Conservation (phyloP, 1,284 basidiomycete species). For the Cystobasidiaceae sp. region DNA sequence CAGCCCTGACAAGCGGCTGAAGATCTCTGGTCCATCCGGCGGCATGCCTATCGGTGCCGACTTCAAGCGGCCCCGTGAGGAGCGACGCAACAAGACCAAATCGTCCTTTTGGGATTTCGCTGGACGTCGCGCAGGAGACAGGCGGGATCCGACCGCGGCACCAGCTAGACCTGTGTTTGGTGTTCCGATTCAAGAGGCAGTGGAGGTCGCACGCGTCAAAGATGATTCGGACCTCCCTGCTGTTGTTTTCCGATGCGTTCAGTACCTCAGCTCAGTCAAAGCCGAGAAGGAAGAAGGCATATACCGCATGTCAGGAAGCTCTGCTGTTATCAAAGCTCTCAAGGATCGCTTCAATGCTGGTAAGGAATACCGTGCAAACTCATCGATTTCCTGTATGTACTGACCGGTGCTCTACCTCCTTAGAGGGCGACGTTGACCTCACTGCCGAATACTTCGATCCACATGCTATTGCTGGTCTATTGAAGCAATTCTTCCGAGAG, state of each 20-base stretch:
- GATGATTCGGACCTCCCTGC: slow-evolving; percentile 73
- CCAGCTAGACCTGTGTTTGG: slow-evolving; percentile 72
- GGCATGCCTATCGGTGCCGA: slow-evolving; percentile 79
- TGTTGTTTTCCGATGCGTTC: slow-evolving; percentile 78
- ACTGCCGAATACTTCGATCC: slow-evolving; percentile 87
- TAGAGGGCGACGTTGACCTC: slow-evolving; percentile 87
- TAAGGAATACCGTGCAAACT: slow-evolving; percentile 46
- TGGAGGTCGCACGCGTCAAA: slow-evolving; percentile 74
- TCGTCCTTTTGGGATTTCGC: slow-evolving; percentile 48
- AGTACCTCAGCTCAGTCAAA: slow-evolving; percentile 54
- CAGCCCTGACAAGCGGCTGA: slow-evolving; percentile 44
- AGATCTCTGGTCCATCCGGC: slow-evolving; percentile 84
- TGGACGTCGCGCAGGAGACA: neutral
- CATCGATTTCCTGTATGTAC: neutral
- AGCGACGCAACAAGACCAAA: slow-evolving; percentile 61
- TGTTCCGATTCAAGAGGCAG: slow-evolving; percentile 76
- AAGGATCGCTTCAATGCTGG: slow-evolving; percentile 88
- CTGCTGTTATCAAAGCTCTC: slow-evolving; percentile 82
- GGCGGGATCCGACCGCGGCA: slow-evolving; percentile 13
- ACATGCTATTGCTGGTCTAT: slow-evolving; percentile 84
- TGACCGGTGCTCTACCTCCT: neutral
- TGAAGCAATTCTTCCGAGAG: slow-evolving; percentile 86
- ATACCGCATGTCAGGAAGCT: slow-evolving; percentile 62
- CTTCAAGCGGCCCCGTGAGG: slow-evolving; percentile 52
- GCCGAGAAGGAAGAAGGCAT: slow-evolving; percentile 97